Evolutionary conservation across 805 yeast genomes (phyloP).

Genomic region (Spathaspora boniae): DNA sequence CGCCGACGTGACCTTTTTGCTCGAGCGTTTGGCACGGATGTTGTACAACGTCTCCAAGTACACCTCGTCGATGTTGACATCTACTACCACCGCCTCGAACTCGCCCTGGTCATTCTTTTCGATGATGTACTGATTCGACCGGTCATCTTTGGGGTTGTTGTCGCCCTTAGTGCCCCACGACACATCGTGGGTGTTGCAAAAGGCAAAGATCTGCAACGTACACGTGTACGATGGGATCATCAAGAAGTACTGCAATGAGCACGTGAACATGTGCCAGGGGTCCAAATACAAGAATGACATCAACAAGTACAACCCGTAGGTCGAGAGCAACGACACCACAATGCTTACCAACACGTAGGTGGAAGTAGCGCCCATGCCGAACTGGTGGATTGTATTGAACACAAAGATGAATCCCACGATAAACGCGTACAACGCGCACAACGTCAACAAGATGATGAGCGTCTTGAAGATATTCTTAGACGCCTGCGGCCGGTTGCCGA

Average conservation of each 20-base stretch:
- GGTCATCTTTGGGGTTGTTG: constrained; percentile 58
- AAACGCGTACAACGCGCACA: constrained; percentile 80
- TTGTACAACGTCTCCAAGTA: constrained; percentile 73
- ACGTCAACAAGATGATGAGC: constrained; percentile 66
- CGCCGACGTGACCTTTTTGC: constrained; percentile 39
- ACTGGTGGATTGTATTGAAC: constrained; percentile 43
- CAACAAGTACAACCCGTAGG: constrained; percentile 83
- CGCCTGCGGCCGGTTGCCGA: constrained; percentile 98
- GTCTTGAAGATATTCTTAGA: constrained; percentile 73
- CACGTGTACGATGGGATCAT: constrained; percentile 90
- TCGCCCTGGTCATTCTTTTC: constrained; percentile 78
- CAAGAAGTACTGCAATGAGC: constrained; percentile 82
- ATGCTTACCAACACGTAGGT: constrained; percentile 64
- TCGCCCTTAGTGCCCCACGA: constrained; percentile 99
- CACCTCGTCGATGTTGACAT: constrained; percentile 79
- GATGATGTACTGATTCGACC: constrained; percentile 77
- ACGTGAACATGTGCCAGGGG: constrained; percentile 94
- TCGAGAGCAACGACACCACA: constrained; percentile 79
- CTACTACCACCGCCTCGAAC: constrained; percentile 74
- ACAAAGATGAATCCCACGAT: constrained; percentile 82
- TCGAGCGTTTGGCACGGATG: constrained; percentile 67
- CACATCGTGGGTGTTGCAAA: constrained; percentile 97
- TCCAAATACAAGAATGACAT: constrained; percentile 85
- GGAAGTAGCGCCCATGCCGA: constrained; percentile 35
- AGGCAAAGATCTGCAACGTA: constrained; percentile 91